These are phyloP conservation scores for Rhodotorula sp. DNA, from an alignment of 1,284 basidiomycete species.

Conservation along the genomic window DNA sequence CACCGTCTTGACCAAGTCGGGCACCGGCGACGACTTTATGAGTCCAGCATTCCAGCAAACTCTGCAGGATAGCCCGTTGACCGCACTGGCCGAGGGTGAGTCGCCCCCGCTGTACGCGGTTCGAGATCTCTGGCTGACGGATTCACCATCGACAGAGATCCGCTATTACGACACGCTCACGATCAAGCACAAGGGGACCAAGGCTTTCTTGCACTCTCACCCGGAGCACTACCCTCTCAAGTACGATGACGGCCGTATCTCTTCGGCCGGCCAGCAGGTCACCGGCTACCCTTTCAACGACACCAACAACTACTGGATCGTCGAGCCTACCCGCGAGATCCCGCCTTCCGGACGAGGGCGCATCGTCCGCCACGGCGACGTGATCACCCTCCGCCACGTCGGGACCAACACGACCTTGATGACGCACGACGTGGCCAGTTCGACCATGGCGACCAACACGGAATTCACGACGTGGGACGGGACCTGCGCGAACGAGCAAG, in stretches of 20 bases:
- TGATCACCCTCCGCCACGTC: constrained; percentile 84
- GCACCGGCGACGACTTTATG: constrained; percentile 96
- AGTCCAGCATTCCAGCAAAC: constrained; percentile 97
- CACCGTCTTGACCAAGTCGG: constrained; percentile 80
- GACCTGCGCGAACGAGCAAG: constrained; percentile 61
- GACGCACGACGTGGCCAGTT: constrained; percentile 96
- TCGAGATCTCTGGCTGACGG: too few relatives aligned
- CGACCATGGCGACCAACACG: constrained; percentile 95
- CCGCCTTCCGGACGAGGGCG: constrained; percentile 84
- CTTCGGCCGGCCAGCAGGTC: constrained; percentile 82
- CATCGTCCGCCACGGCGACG: constrained; percentile 81
- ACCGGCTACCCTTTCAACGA: constrained; percentile 95
- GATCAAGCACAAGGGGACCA: constrained; percentile 86
- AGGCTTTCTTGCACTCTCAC: constrained; percentile 92
- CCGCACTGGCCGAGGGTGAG: constrained; percentile 82
- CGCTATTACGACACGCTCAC: constrained; percentile 87
- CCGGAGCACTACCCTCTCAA: constrained; percentile 82
- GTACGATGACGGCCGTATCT: constrained; percentile 95
- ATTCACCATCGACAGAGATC: constrained; percentile 62
- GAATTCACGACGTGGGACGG: constrained; percentile 90
- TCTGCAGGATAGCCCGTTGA: constrained; percentile 82
- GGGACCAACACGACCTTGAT: constrained; percentile 78
- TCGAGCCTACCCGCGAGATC: constrained; percentile 87
- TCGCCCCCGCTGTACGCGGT: not conserved
- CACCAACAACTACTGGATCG: constrained; percentile 92